phyloP scores from a whole-genome alignment of 345 rosid genomes.

The Rhizophora apiculata region DNA sequence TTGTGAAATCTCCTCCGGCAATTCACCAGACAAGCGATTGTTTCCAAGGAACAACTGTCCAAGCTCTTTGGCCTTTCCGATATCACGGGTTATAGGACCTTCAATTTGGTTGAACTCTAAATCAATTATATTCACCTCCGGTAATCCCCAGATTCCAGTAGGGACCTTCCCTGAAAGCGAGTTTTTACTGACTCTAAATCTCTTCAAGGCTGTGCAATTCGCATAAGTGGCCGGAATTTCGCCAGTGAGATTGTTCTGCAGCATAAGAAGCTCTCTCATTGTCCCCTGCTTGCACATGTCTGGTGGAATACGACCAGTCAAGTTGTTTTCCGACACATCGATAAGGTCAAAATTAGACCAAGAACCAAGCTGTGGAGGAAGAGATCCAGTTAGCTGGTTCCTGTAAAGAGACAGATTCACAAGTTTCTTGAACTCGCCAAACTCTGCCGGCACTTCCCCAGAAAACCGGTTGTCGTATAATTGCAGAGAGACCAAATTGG shows the following conservation, averaged over 20 bases:
- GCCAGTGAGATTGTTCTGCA: conserved; percentile 71
- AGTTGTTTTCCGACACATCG: conserved; percentile 73
- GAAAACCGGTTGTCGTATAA: conserved; percentile 47
- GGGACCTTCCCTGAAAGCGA: conserved; percentile 68
- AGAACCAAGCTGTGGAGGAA: conserved; percentile 70
- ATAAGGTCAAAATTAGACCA: conserved; percentile 64
- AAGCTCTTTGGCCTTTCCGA: conserved; percentile 51
- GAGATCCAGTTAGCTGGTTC: conserved; percentile 64
- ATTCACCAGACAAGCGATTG: conserved; percentile 63
- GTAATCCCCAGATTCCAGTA: conserved; percentile 79
- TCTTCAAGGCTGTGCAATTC: conserved; percentile 48
- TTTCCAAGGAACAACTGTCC: conserved; percentile 40
- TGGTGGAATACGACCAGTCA: conserved; percentile 77
- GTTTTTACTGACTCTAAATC: conserved; percentile 75
- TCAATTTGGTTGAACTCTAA: conserved; percentile 49
- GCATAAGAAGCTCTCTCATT: conserved; percentile 59
- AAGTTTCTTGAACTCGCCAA: conserved; percentile 63
- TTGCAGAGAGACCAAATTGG: conserved; percentile 59
- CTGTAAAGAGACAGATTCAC: conserved; percentile 66
- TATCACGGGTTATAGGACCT: conserved; percentile 57
- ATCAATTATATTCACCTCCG: conserved; percentile 58
- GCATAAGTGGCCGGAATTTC: conserved; percentile 66
- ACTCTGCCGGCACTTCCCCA: conserved; percentile 70
- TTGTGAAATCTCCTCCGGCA: conserved; percentile 63
- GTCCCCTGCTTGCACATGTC: conserved; percentile 80